Evolutionary conservation across 768 basidiomycete species (phyloP).

Genomic region (Kwoniella sp.): DNA sequence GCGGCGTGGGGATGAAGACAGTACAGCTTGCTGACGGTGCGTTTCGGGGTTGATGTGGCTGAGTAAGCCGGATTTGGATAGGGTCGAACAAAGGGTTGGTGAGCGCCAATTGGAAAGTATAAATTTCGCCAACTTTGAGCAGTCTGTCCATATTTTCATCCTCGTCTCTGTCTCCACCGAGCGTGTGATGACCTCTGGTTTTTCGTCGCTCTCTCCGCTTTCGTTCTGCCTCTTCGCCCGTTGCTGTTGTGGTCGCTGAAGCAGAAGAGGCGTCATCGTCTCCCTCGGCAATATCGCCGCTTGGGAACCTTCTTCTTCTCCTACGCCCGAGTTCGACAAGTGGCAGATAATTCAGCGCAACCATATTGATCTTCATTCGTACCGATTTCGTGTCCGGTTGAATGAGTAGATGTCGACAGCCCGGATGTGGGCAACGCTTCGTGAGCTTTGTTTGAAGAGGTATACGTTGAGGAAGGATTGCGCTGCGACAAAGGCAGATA

Average conservation of each 20-base stretch:
- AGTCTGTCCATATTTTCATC: conserved; percentile 35
- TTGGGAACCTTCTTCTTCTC: conserved; percentile 21
- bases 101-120: conserved; percentile 84
- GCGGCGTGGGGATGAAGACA: conserved; percentile 72
- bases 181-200: conserved; percentile 16
- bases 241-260: no score
- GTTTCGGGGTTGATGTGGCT: conserved; percentile 57
- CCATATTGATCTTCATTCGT: conserved; percentile 95
- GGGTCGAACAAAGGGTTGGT: conserved; percentile 96
- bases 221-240: conserved; percentile 33
- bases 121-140: conserved; percentile 55
- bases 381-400: conserved; percentile 97
- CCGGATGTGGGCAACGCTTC: conserved; percentile 78
- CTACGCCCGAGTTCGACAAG: conserved; percentile 66
- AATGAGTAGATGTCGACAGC: conserved; percentile 93
- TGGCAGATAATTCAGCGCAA: conserved; percentile 91
- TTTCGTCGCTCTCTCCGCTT: conserved; percentile 34
- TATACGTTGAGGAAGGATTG: conserved; percentile 83
- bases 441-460: conserved; percentile 91
- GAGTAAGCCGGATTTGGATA: conserved; percentile 84
- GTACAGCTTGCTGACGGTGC: conserved; percentile 36
- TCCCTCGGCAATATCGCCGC: conserved; percentile 4
- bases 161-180: conserved; percentile 29
- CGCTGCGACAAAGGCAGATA: conserved; percentile 1
- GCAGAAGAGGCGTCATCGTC: not conserved